phyloP scores from a whole-genome alignment of 2,329 filamentous ascomycete genomes.

The Colletotrichum karsti region DNA sequence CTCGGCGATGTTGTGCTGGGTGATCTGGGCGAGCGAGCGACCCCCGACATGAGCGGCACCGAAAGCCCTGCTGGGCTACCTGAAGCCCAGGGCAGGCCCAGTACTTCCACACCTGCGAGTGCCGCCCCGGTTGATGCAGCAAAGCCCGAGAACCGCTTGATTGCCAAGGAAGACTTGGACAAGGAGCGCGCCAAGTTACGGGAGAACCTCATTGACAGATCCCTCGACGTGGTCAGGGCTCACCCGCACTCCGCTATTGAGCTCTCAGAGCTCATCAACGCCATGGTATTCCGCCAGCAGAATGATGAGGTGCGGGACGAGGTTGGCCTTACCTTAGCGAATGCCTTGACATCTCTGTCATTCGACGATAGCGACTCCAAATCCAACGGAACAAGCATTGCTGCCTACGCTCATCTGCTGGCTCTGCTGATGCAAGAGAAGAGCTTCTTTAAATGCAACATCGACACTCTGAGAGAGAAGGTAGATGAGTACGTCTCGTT shows the following conservation, averaged over 20 bases:
- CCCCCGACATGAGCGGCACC: constrained; percentile 33
- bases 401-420: constrained; percentile 90
- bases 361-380: constrained; percentile 72
- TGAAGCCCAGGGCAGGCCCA: constrained; percentile 5
- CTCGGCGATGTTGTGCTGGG: constrained; percentile 32
- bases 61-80: background rate
- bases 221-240: constrained; percentile 86
- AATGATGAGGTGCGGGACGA: constrained; percentile 69
- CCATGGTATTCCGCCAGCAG: constrained; percentile 70
- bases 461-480: constrained; percentile 79
- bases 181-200: constrained; percentile 77
- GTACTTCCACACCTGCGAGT: constrained; percentile 32
- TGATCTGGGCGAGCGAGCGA: constrained; percentile 33
- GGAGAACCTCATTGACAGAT: constrained; percentile 84
- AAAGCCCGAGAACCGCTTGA: constrained; percentile 29
- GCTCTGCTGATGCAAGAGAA: constrained; percentile 87
- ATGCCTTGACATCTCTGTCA: constrained; percentile 79
- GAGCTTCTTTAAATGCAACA: constrained; percentile 79
- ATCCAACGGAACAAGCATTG: constrained; percentile 69
- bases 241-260: constrained; percentile 92
- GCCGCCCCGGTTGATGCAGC: constrained; percentile 34
- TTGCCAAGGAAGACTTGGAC: constrained; percentile 83
- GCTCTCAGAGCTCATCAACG: constrained; percentile 84
- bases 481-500: constrained; percentile 81
- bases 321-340: constrained; percentile 83